phyloP scores from a whole-genome alignment of 2,329 filamentous ascomycete genomes.

The Cephalotrichum gorgonifer region DNA sequence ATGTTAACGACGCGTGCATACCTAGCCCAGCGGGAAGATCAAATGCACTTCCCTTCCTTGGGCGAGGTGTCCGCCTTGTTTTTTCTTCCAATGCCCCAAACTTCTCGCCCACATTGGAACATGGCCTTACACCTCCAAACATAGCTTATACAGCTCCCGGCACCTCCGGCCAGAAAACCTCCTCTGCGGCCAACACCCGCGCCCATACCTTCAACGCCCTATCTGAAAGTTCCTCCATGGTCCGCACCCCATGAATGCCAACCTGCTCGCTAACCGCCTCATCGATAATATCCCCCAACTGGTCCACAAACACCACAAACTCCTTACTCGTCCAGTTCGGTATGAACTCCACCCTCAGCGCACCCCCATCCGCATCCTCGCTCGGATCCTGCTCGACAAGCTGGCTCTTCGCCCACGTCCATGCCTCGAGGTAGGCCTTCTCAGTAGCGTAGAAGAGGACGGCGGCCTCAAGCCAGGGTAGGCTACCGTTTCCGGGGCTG shows the following conservation, averaged over 20 bases:
- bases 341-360: conserved; percentile 53
- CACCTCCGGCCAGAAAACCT: conserved; percentile 45
- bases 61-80: too few species aligned
- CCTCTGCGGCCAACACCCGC: conserved; percentile 45
- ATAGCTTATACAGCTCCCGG: not conserved
- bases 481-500: conserved; percentile 25
- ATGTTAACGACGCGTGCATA: too few species aligned
- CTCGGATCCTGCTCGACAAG: conserved; percentile 12
- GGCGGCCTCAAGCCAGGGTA: conserved; percentile 54
- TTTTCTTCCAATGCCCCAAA: too few species aligned
- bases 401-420: conserved; percentile 38
- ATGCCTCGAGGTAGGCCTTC: conserved; percentile 49
- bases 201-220: conserved; percentile 33
- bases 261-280: conserved; percentile 32
- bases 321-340: conserved; percentile 56
- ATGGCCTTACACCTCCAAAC: too few species aligned
- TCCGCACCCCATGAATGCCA: conserved; percentile 19
- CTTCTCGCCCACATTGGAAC: too few species aligned
- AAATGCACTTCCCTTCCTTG: too few species aligned
- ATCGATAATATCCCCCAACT: conserved; percentile 44
- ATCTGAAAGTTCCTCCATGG: conserved; percentile 19
- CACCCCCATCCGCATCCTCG: conserved; percentile 53
- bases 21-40: too few species aligned
- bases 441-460: conserved; percentile 73
- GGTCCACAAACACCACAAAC: conserved; percentile 49